Evolutionary conservation across 768 basidiomycete genomes (phyloP).

Genomic region (Symmetrospora coprosmae): DNA sequence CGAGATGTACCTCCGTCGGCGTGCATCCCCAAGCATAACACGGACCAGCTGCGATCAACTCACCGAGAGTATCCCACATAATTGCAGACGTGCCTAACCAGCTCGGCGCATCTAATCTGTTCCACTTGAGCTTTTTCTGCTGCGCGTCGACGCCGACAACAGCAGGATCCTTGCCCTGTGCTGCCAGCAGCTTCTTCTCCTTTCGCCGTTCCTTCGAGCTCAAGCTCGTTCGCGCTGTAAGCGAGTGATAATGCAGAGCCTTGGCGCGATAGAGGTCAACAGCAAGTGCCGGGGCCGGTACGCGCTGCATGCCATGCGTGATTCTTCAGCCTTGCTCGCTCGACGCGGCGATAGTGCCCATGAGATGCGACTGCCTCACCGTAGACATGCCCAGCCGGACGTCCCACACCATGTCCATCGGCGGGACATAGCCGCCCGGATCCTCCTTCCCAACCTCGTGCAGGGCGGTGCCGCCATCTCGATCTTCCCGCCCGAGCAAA

Average conservation of each 20-base stretch:
- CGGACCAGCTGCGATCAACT: no score
- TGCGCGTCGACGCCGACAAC: not conserved
- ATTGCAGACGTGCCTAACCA: slow-evolving; percentile 7
- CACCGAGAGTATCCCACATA: slow-evolving; percentile 9
- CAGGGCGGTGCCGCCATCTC: not conserved
- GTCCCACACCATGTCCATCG: slow-evolving; percentile 10
- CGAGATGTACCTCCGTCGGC: no score
- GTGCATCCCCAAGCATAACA: no score
- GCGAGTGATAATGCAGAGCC: not conserved
- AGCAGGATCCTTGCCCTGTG: not conserved
- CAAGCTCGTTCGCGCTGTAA: not conserved
- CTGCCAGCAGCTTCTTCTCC: slow-evolving; percentile 5
- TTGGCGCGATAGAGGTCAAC: slow-evolving; percentile 9
- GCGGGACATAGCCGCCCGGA: slow-evolving; percentile 4
- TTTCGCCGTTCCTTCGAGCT: slow-evolving; percentile 7
- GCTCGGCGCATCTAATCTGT: slow-evolving; percentile 1
- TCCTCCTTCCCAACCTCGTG: slow-evolving; percentile 6
- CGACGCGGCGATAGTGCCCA: not conserved
- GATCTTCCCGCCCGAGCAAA: not conserved
- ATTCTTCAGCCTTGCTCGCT: not conserved
- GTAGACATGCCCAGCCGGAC: not conserved
- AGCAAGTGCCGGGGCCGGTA: not conserved
- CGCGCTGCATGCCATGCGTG: not conserved
- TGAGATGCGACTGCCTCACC: not conserved
- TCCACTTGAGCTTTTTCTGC: slow-evolving; percentile 6